Evolutionary conservation across 306 rosid species (phyloP).

Genomic region (Pyrus betulifolia): DNA sequence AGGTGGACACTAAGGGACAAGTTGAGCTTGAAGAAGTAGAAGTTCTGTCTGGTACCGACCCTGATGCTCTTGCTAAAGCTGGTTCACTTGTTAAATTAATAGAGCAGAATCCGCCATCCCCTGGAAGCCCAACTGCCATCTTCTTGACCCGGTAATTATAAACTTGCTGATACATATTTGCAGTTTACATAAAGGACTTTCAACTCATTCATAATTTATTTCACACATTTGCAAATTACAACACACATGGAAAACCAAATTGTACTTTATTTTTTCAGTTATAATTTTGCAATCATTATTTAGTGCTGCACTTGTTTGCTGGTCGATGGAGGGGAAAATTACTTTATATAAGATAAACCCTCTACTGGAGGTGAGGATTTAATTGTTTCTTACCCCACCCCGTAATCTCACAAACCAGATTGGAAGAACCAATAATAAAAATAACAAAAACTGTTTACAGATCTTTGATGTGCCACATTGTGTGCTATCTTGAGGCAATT

Average conservation of each 20-base stretch:
- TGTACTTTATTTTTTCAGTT: background rate
- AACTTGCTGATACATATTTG: background rate
- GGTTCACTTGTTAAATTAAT: constrained; percentile 53
- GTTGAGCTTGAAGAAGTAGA: constrained; percentile 65
- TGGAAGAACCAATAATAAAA: background rate
- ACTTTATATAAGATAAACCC: background rate
- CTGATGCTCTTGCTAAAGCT: constrained; percentile 51
- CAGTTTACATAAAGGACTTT: background rate
- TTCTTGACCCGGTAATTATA: constrained; percentile 37
- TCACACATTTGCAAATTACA: background rate
- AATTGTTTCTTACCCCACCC: background rate
- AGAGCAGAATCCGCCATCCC: constrained; percentile 72
- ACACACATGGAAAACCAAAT: background rate
- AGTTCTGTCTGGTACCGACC: constrained; percentile 50
- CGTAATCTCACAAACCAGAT: background rate
- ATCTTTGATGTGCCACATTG: background rate
- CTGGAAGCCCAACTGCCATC: constrained; percentile 85
- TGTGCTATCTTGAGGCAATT: background rate
- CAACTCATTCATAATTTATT: background rate
- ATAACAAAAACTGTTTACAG: background rate
- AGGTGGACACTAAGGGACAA: constrained; percentile 19
- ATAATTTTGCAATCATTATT: background rate
- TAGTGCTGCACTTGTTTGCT: background rate
- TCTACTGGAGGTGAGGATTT: background rate
- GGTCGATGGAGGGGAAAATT: background rate